Conservation (phyloP, 2,329 filamentous ascomycete genomes). For the Hymenoscyphus repandus region DNA sequence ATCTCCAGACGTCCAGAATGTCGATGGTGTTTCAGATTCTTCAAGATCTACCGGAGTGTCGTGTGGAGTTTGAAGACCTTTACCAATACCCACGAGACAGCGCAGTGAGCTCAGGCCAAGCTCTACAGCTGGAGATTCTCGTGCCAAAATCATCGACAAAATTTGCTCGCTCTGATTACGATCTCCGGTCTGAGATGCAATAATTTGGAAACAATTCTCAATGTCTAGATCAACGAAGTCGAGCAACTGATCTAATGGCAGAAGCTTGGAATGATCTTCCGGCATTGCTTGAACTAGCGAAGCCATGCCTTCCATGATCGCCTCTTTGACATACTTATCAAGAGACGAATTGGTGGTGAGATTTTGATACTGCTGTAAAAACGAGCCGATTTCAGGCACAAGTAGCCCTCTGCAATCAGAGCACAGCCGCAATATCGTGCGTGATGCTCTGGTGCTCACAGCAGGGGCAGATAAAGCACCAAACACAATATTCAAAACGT, state of each 20-base stretch:
- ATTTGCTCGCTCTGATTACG: neutral
- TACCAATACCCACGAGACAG: conserved; percentile 66
- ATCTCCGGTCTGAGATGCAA: conserved; percentile 24
- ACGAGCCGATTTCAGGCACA: conserved; percentile 60
- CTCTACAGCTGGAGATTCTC: conserved; percentile 28
- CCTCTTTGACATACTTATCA: conserved; percentile 66
- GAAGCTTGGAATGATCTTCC: conserved; percentile 48
- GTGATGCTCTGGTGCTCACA: conserved; percentile 64
- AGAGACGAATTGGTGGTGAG: conserved; percentile 55
- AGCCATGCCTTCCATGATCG: conserved; percentile 67
- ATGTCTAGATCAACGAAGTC: conserved; percentile 59
- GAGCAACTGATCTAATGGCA: conserved; percentile 53
- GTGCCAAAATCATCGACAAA: neutral
- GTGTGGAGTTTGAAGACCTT: conserved; percentile 62
- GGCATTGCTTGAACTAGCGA: conserved; percentile 69
- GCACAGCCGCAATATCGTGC: conserved; percentile 69
- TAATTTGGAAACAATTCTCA: conserved; percentile 32
- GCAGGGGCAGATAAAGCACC: conserved; percentile 57
- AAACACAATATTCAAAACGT: conserved; percentile 71
- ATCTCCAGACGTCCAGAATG: conserved; percentile 43
- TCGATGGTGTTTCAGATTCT: conserved; percentile 43
- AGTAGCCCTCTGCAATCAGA: conserved; percentile 68
- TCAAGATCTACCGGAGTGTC: conserved; percentile 67
- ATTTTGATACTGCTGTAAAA: conserved; percentile 66
- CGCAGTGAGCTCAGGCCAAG: conserved; percentile 47